phyloP scores from a whole-genome alignment of 805 yeast species.

The Myxozyma melibiosi region DNA sequence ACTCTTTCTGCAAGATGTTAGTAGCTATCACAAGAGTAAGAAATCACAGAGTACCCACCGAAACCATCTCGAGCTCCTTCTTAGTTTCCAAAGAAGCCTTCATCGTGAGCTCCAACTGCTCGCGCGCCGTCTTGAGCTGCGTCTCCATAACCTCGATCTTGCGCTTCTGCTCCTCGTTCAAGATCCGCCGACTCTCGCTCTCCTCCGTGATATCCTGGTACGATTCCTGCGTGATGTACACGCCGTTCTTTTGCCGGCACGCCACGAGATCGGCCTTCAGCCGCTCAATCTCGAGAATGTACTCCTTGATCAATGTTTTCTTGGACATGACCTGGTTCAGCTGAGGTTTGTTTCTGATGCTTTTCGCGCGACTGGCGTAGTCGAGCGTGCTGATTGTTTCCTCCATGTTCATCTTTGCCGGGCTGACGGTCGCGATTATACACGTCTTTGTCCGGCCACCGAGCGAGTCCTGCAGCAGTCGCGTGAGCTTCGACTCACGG shows the following conservation, averaged over 20 bases:
- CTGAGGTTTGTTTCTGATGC: conserved; percentile 73
- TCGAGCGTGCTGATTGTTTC: conserved; percentile 85
- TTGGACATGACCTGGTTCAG: conserved; percentile 63
- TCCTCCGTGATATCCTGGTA: conserved; percentile 49
- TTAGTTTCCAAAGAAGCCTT: conserved; percentile 36
- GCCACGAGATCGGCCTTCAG: conserved; percentile 64
- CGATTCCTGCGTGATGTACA: conserved; percentile 58
- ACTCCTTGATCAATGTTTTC: conserved; percentile 56
- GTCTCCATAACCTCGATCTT: conserved; percentile 53
- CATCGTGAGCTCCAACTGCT: conserved; percentile 46
- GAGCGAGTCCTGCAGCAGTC: conserved; percentile 75
- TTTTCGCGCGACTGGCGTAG: conserved; percentile 85
- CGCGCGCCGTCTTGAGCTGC: conserved; percentile 49
- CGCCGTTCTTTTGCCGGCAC: conserved; percentile 65
- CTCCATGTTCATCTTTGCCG: conserved; percentile 73
- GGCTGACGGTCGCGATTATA: conserved; percentile 83
- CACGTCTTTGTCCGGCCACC: conserved; percentile 91
- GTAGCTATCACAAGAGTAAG: not conserved
- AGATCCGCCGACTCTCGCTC: conserved; percentile 53
- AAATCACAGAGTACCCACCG: conserved; percentile 6
- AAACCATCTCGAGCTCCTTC: conserved; percentile 29
- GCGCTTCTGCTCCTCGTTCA: conserved; percentile 54
- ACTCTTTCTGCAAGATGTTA: conserved; percentile 8
- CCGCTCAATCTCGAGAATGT: conserved; percentile 56
- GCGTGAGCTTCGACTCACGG: conserved; percentile 78